Conservation (phyloP, 768 basidiomycete genomes). For the Termitomyces titanicus region DNA sequence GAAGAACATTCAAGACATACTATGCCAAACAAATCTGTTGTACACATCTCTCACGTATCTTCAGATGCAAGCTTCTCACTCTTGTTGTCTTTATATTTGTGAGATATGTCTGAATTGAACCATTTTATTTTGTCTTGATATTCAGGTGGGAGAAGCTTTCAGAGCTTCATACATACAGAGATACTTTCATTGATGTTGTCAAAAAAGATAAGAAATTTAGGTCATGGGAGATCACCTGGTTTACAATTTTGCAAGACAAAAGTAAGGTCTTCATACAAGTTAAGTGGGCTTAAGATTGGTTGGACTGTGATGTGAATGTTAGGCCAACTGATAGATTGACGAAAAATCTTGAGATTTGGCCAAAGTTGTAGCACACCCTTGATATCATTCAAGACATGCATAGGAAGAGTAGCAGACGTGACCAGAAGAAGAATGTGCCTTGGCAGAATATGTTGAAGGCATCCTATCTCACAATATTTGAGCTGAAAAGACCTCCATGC, state of each 20-base stretch:
- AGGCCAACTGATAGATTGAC: constrained; percentile 9
- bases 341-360: too few species aligned
- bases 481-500: too few species aligned
- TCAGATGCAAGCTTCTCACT: constrained; percentile 1
- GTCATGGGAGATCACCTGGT: background rate
- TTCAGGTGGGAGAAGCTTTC: background rate
- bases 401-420: too few species aligned
- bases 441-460: too few species aligned
- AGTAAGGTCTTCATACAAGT: constrained; percentile 6
- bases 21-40: constrained; percentile 15
- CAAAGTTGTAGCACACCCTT: too few species aligned
- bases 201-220: constrained; percentile 6
- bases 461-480: too few species aligned
- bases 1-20: background rate
- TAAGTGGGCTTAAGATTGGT: constrained; percentile 5
- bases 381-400: too few species aligned
- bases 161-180: background rate
- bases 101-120: background rate
- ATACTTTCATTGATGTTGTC: background rate
- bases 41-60: constrained; percentile 5
- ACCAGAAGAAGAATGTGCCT: too few species aligned
- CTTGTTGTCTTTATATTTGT: constrained; percentile 7
- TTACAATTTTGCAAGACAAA: constrained; percentile 7
- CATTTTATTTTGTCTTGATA: background rate
- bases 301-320: constrained; percentile 8